Percentiles rank a stretch among this genome's conserved stretches.
phyloP scores from a whole-genome alignment of 2,329 filamentous ascomycete species.

The Metarhizium anisopliae region DNA sequence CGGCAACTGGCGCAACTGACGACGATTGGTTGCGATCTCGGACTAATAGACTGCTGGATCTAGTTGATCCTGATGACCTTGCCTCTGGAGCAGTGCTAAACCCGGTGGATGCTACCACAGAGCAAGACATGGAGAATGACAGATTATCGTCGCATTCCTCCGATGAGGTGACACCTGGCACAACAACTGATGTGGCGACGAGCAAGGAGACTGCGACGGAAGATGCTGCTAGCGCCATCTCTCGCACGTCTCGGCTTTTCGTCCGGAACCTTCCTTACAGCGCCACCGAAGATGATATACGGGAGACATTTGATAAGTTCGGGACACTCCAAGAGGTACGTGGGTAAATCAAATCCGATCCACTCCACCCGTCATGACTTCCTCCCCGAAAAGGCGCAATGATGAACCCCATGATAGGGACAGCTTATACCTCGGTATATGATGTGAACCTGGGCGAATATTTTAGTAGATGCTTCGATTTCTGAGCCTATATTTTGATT shows the following conservation, averaged over 20 bases:
- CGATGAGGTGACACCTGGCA: conserved; percentile 14
- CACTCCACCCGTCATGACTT: neutral
- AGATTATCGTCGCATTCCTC: conserved; percentile 17
- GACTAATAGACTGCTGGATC: conserved; percentile 76
- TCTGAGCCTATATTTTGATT: conserved; percentile 47
- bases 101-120: conserved; percentile 2
- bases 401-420: conserved; percentile 99
- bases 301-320: conserved; percentile 60
- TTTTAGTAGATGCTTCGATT: conserved; percentile 99
- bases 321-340: conserved; percentile 84
- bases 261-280: conserved; percentile 82
- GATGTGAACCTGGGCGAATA: conserved; percentile 88
- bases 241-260: conserved; percentile 70
- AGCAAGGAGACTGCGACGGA: conserved; percentile 17
- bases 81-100: conserved; percentile 11
- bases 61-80: conserved; percentile 65
- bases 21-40: conserved; percentile 86
- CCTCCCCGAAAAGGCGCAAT: conserved; percentile 35
- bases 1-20: conserved; percentile 50
- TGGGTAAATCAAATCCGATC: conserved; percentile 8
- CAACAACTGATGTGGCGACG: conserved; percentile 20
- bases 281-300: conserved; percentile 67
- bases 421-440: conserved; percentile 92
- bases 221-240: conserved; percentile 49
- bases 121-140: conserved; percentile 13